These are phyloP conservation scores for Cyclotella baltica DNA, from an alignment of 108 stramenopile species.

Conservation along the genomic window DNA sequence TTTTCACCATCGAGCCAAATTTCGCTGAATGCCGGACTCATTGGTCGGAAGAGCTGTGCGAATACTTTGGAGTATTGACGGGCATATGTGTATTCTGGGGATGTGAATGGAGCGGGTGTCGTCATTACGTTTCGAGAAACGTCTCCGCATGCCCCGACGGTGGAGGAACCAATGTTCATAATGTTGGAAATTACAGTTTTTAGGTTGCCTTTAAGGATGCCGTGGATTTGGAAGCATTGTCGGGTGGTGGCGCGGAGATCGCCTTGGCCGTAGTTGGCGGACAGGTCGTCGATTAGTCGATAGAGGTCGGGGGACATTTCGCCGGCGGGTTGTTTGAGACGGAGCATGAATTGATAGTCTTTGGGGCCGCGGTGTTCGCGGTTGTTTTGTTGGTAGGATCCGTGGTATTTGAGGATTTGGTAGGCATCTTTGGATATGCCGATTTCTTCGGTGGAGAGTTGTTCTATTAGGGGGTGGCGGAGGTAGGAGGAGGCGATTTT, in stretches of 20 bases:
- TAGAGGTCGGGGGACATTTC: slow-evolving; percentile 93
- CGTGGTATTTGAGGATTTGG: slow-evolving; percentile 98
- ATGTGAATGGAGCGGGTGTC: slow-evolving; percentile 91
- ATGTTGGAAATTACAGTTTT: slow-evolving; percentile 96
- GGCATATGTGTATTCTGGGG: slow-evolving; percentile 81
- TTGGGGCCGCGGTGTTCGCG: slow-evolving; percentile 86
- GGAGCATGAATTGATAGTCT: slow-evolving; percentile 98
- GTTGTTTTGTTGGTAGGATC: slow-evolving; percentile 97
- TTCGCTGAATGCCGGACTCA: slow-evolving; percentile 93
- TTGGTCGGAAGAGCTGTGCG: slow-evolving; percentile 94
- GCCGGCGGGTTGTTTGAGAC: slow-evolving; percentile 98
- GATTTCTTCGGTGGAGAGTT: slow-evolving; percentile 80
- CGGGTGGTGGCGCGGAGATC: slow-evolving; percentile 97
- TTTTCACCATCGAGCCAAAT: slow-evolving; percentile 98
- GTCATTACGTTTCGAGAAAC: slow-evolving; percentile 97
- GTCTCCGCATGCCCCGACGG: slow-evolving; percentile 98
- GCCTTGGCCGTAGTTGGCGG: slow-evolving; percentile 89
- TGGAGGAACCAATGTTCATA: slow-evolving; percentile 96
- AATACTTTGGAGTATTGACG: slow-evolving; percentile 89
- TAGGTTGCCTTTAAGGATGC: slow-evolving; percentile 94
- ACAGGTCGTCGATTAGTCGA: slow-evolving; percentile 91
- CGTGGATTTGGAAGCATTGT: slow-evolving; percentile 99
- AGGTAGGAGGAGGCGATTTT: slow-evolving; percentile 75
- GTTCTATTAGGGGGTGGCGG: slow-evolving; percentile 72
- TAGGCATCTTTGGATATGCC: slow-evolving; percentile 89